Conservation (phyloP, 1,139 yeast genomes). For the Yarrowia galli region DNA sequence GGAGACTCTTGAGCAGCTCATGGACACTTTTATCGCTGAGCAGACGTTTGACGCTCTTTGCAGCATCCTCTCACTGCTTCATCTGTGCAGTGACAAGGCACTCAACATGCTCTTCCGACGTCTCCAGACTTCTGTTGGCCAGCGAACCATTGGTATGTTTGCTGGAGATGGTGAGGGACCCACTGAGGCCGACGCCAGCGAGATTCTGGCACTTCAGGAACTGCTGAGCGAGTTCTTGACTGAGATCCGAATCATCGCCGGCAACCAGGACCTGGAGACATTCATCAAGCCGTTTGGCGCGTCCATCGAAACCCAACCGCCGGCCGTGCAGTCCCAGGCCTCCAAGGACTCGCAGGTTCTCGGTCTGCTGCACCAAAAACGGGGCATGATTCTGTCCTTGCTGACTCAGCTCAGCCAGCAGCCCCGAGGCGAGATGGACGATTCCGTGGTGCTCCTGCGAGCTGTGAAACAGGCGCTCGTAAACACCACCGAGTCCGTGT, state of each 20-base stretch:
- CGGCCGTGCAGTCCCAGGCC: constrained; percentile 17
- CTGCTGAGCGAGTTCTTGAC: constrained; percentile 20
- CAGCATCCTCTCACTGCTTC: constrained; percentile 13
- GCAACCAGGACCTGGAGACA: constrained; percentile 12
- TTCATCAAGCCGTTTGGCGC: constrained; percentile 30
- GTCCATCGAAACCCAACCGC: constrained; percentile 31
- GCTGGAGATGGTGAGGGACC: constrained; percentile 7
- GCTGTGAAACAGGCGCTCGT: constrained; percentile 38
- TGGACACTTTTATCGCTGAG: constrained; percentile 24
- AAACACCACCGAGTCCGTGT: constrained; percentile 41
- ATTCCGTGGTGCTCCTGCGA: constrained; percentile 26
- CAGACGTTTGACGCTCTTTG: constrained; percentile 23
- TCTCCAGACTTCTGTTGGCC: constrained; percentile 23
- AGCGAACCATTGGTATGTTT: constrained; percentile 26
- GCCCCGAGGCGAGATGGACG: constrained; percentile 33
- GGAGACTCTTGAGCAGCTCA: constrained; percentile 28
- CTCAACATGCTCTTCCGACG: constrained; percentile 26
- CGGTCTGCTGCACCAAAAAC: constrained; percentile 26
- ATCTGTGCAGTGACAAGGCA: constrained; percentile 40
- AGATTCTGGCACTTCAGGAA: background rate
- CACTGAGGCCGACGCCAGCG: background rate
- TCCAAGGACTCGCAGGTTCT: constrained; percentile 29
- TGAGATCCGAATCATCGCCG: constrained; percentile 1
- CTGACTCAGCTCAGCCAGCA: constrained; percentile 32
- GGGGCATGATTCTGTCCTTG: constrained; percentile 32